Conservation (phyloP, 192 early-diverging fungal genomes). For the Umbelopsis isabellina region DNA sequence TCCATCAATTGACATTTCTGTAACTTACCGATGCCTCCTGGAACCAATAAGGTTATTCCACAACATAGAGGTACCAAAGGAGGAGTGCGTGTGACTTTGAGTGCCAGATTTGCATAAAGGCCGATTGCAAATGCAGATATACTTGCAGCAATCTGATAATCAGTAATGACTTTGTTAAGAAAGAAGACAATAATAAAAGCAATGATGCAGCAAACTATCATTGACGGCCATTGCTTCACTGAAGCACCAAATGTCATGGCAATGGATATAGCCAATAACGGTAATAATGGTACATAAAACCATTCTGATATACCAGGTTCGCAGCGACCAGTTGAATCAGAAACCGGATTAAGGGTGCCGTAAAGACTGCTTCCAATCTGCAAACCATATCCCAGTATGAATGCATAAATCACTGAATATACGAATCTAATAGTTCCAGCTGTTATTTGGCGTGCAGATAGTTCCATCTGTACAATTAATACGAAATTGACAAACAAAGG, state of each 20-base stretch:
- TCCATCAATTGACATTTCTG: neutral
- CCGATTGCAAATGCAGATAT: conserved; percentile 37
- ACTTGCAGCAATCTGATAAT: conserved; percentile 32
- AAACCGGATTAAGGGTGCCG: conserved; percentile 27
- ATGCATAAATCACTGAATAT: conserved; percentile 65
- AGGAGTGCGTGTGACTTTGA: conserved; percentile 32
- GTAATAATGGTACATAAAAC: conserved; percentile 50
- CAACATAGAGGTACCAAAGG: conserved; percentile 80
- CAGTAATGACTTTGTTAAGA: conserved; percentile 25
- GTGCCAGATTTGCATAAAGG: conserved; percentile 37
- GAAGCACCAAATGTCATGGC: conserved; percentile 65
- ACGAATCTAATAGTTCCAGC: conserved; percentile 65
- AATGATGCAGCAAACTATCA: conserved; percentile 39
- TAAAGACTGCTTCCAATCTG: conserved; percentile 44
- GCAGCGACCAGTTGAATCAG: conserved; percentile 26
- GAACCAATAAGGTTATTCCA: conserved; percentile 81
- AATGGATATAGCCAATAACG: conserved; percentile 48
- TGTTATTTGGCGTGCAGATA: conserved; percentile 85
- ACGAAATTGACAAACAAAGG: conserved; percentile 3
- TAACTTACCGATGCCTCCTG: conserved; percentile 64
- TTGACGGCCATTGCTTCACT: conserved; percentile 37
- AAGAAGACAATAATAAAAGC: conserved; percentile 38
- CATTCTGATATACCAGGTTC: conserved; percentile 26
- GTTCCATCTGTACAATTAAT: conserved; percentile 60
- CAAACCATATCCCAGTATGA: conserved; percentile 78